Percentiles rank a stretch among this genome's conserved stretches.
These are phyloP conservation scores for Didymella lethalis DNA, from an alignment of 2,329 filamentous ascomycete species.

Conservation along the genomic window DNA sequence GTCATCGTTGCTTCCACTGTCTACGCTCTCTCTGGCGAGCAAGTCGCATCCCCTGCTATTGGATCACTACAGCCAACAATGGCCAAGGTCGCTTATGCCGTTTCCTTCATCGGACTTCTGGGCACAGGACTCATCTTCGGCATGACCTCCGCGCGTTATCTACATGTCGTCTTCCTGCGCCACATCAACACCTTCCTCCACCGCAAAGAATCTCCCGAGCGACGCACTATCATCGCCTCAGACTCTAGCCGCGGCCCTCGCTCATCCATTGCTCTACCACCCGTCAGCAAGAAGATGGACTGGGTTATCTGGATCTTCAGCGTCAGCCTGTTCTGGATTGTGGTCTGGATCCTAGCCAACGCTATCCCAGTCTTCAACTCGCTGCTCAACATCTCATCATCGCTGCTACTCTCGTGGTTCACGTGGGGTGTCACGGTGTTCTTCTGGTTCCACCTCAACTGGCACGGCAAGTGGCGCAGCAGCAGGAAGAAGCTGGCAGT, in stretches of 20 bases:
- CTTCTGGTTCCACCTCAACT: constrained; percentile 43
- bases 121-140: constrained; percentile 38
- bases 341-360: constrained; percentile 40
- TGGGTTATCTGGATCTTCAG: constrained; percentile 35
- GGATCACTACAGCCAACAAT: constrained; percentile 32
- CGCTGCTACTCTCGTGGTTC: constrained; percentile 38
- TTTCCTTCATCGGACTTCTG: constrained; percentile 34
- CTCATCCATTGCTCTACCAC: constrained; percentile 23
- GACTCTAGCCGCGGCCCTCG: constrained; percentile 28
- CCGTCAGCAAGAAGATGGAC: constrained; percentile 28
- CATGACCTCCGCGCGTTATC: constrained; percentile 35
- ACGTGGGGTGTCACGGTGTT: constrained; percentile 40
- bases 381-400: constrained; percentile 38
- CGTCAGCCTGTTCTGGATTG: constrained; percentile 37
- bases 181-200: constrained; percentile 24
- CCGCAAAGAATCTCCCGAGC: constrained; percentile 21
- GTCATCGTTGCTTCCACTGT: constrained; percentile 34
- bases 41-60: constrained; percentile 37
- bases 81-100: constrained; percentile 36
- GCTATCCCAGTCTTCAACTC: constrained; percentile 41
- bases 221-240: constrained; percentile 14
- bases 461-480: constrained; percentile 36
- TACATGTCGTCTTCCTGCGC: constrained; percentile 37
- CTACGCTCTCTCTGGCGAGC: constrained; percentile 37
- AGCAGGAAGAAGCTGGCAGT: constrained; percentile 31